Conservation (phyloP, 768 basidiomycete genomes). For the Kwoniella sp. region DNA sequence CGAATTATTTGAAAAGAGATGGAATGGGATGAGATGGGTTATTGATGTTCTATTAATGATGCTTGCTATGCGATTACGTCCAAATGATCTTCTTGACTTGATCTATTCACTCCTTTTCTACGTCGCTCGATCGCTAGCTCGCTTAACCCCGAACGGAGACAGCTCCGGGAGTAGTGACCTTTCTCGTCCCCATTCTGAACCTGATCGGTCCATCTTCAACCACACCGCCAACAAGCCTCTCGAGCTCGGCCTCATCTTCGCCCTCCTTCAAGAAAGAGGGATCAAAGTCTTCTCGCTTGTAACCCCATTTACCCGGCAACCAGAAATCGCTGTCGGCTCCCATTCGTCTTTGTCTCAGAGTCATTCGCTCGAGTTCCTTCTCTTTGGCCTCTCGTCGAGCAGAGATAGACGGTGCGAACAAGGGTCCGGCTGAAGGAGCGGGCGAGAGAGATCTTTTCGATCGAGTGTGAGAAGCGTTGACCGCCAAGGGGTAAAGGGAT, state of each 20-base stretch:
- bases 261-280: constrained; percentile 8
- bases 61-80: neutral
- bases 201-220: constrained; percentile 39
- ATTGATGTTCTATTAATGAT: neutral
- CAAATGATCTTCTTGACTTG: too few species aligned
- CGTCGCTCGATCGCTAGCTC: too few species aligned
- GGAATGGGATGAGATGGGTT: too few species aligned
- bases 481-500: constrained; percentile 50
- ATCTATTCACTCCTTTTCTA: too few species aligned
- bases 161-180: constrained; percentile 16
- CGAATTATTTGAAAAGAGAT: too few species aligned
- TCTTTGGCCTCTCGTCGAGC: constrained; percentile 28
- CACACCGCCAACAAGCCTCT: constrained; percentile 26
- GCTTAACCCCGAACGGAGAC: constrained; percentile 8
- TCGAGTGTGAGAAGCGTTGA: constrained; percentile 27
- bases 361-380: constrained; percentile 23
- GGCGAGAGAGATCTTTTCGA: constrained; percentile 9
- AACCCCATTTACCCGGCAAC: constrained; percentile 34
- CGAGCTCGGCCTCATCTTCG: constrained; percentile 23
- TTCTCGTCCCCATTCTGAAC: constrained; percentile 26
- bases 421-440: constrained; percentile 37
- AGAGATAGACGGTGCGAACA: constrained; percentile 37
- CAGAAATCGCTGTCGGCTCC: constrained; percentile 25
- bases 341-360: constrained; percentile 27
- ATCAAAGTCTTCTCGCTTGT: constrained; percentile 34